Percentiles rank a stretch among this genome's conserved stretches.
Conservation (phyloP, 2,329 filamentous ascomycete species). For the Monilinia aucupariae region DNA sequence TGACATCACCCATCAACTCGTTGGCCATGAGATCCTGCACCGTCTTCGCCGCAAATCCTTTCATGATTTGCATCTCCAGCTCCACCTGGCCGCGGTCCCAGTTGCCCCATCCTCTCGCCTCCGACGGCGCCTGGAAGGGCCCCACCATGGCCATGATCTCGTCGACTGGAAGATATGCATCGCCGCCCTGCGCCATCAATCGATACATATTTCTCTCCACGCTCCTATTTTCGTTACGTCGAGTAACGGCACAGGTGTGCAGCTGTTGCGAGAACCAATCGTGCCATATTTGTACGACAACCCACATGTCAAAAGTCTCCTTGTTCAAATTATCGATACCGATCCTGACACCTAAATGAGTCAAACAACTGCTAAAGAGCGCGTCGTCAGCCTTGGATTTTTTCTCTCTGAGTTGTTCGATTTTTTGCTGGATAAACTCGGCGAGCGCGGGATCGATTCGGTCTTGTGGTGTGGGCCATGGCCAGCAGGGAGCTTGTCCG, state of each 20-base stretch:
- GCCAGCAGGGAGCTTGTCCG: conserved; percentile 23
- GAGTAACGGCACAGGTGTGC: not conserved
- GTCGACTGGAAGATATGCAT: conserved; percentile 23
- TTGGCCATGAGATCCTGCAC: conserved; percentile 24
- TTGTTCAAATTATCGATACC: conserved; percentile 9
- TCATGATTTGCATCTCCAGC: conserved; percentile 24
- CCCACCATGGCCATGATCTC: not conserved
- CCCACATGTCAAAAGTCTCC: conserved; percentile 30
- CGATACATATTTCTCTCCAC: conserved; percentile 22
- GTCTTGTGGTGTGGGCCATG: conserved; percentile 8
- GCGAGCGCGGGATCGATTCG: not conserved
- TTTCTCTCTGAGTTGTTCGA: conserved; percentile 14
- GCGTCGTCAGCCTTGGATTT: conserved; percentile 16
- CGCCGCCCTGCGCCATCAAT: conserved; percentile 21
- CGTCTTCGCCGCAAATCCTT: conserved; percentile 21
- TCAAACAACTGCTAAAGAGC: conserved; percentile 21
- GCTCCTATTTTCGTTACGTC: not conserved
- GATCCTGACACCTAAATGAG: conserved; percentile 8
- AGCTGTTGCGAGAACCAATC: conserved; percentile 26
- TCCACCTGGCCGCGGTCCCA: conserved; percentile 15
- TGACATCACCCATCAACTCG: conserved; percentile 24
- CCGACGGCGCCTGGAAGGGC: not conserved
- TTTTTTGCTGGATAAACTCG: conserved; percentile 20
- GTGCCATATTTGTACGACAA: conserved; percentile 26
- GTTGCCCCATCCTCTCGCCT: not conserved